phyloP scores from a whole-genome alignment of 2,329 filamentous ascomycete genomes.

The Aspergillus sojae region DNA sequence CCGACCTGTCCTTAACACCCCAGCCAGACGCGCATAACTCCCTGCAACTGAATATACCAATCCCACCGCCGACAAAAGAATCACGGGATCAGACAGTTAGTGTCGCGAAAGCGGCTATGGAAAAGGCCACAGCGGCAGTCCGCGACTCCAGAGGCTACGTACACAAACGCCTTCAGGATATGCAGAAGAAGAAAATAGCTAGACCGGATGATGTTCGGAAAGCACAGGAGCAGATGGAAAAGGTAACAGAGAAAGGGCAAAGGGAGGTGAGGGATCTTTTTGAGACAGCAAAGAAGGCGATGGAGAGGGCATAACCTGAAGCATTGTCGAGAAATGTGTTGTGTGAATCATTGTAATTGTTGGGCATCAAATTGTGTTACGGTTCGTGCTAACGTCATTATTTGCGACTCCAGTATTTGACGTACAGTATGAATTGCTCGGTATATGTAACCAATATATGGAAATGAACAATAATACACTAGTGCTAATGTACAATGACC shows the following conservation, averaged over 20 bases:
- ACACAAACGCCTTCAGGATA: slow-evolving; percentile 49
- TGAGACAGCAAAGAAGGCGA: slow-evolving; percentile 42
- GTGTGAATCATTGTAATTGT: neutral
- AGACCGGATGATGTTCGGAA: slow-evolving; percentile 50
- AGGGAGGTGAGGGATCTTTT: slow-evolving; percentile 50
- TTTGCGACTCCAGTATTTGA: no score
- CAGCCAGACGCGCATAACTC: slow-evolving; percentile 47
- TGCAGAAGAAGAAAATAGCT: slow-evolving; percentile 47
- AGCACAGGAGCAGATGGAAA: slow-evolving; percentile 52
- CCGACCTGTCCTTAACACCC: slow-evolving; percentile 47
- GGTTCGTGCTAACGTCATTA: neutral
- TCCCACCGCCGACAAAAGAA: slow-evolving; percentile 52
- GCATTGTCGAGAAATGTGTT: neutral
- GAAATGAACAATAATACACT: neutral
- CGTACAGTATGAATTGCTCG: neutral
- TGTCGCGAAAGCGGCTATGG: slow-evolving; percentile 46
- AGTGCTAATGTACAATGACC: slow-evolving; percentile 17
- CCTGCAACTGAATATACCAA: slow-evolving; percentile 48
- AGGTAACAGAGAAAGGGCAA: slow-evolving; percentile 48
- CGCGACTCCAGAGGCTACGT: slow-evolving; percentile 47
- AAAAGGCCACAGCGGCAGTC: slow-evolving; percentile 43
- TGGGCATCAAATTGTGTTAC: neutral
- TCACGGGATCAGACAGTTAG: slow-evolving; percentile 45
- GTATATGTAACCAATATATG: neutral
- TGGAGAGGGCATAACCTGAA: slow-evolving; percentile 35